These are phyloP conservation scores for Cutaneotrichosporon mucoides DNA, from an alignment of 1,284 basidiomycete species.

Conservation along the genomic window DNA sequence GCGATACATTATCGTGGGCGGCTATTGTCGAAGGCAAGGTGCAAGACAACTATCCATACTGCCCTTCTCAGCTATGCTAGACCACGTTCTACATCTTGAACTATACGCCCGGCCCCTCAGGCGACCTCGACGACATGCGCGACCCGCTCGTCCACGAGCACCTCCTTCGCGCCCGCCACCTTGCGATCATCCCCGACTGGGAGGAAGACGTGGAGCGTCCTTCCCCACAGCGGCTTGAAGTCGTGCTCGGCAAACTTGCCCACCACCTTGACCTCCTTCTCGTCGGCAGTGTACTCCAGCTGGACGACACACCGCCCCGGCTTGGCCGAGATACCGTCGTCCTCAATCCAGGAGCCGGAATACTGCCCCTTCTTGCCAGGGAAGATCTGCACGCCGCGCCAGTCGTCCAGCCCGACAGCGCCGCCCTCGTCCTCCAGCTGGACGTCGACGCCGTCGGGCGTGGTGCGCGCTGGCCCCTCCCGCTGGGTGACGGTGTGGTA, in stretches of 20 bases:
- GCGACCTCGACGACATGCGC: constrained; percentile 13
- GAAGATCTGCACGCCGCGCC: constrained; percentile 49
- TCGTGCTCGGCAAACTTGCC: constrained; percentile 34
- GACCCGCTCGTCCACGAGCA: constrained; percentile 13
- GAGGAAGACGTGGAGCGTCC: constrained; percentile 41
- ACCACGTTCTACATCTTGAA: too few relatives aligned
- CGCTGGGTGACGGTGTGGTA: constrained; percentile 46
- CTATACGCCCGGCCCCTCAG: too few relatives aligned
- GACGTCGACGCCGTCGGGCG: constrained; percentile 47
- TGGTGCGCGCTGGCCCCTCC: constrained; percentile 38
- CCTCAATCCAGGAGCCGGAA: constrained; percentile 47
- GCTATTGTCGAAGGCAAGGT: too few relatives aligned
- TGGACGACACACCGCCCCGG: constrained; percentile 37
- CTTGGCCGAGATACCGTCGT: constrained; percentile 48
- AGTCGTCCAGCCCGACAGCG: constrained; percentile 48
- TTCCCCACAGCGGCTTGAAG: constrained; percentile 49
- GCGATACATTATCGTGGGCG: too few relatives aligned
- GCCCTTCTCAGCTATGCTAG: too few relatives aligned
- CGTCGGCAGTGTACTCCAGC: constrained; percentile 33
- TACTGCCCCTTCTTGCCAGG: constrained; percentile 24
- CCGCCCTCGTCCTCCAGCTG: constrained; percentile 45
- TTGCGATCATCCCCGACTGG: constrained; percentile 39
- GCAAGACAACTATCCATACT: too few relatives aligned
- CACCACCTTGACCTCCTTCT: constrained; percentile 32
- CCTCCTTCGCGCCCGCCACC: constrained; percentile 27